phyloP scores from a whole-genome alignment of 768 basidiomycete species.

The Panus rudis region DNA sequence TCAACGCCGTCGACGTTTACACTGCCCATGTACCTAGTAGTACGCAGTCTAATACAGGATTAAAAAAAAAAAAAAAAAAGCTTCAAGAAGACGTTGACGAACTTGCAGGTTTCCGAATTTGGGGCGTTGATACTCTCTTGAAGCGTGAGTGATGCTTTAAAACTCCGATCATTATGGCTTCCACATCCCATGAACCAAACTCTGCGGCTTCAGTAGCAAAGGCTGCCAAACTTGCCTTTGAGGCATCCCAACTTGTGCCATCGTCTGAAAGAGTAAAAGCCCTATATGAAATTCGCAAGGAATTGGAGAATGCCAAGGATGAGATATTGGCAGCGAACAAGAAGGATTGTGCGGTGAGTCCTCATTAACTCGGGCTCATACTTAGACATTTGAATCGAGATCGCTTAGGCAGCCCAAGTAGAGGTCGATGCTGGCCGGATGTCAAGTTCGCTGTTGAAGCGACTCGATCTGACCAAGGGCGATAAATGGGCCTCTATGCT shows the following conservation, averaged over 20 bases:
- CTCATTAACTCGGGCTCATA: background rate
- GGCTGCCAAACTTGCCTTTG: slow-evolving; percentile 78
- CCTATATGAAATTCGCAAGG: slow-evolving; percentile 58
- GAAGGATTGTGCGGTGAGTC: slow-evolving; percentile 69
- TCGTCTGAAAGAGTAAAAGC: slow-evolving; percentile 63
- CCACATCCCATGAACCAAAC: background rate
- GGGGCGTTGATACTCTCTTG: no score
- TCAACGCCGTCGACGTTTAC: no score
- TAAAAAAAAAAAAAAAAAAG: no score
- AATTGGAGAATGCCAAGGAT: slow-evolving; percentile 56
- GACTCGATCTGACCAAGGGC: slow-evolving; percentile 68
- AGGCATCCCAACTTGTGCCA: slow-evolving; percentile 76
- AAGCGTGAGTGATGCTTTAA: no score
- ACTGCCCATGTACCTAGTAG: no score
- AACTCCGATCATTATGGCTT: no score
- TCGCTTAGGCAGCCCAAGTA: slow-evolving; percentile 62
- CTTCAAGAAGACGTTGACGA: no score
- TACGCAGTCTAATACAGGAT: no score
- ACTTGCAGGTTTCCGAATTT: no score
- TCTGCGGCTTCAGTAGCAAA: slow-evolving; percentile 59
- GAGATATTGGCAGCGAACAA: slow-evolving; percentile 76
- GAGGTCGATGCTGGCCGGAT: slow-evolving; percentile 83
- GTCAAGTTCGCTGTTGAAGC: slow-evolving; percentile 74
- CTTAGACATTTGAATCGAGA: slow-evolving; percentile 1
- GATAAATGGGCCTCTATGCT: slow-evolving; percentile 97